Evolutionary conservation across 495 filamentous ascomycete species (phyloP), one percentile per base, ranked within the genome.

Genomic region (Aspergillus biplanus): DNA sequence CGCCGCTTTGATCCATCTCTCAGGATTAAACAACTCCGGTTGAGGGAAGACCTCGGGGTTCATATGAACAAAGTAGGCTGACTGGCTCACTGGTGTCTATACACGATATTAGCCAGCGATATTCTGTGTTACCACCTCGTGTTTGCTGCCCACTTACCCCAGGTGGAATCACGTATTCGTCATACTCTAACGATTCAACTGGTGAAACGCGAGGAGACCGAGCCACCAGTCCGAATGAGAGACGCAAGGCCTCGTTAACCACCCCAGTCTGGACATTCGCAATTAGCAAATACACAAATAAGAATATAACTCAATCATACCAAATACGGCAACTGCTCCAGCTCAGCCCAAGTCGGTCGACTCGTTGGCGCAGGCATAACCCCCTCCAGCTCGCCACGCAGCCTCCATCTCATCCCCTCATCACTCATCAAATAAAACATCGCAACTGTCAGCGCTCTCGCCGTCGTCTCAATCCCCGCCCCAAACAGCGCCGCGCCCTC

Each of bases 301-400:
- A 16, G 53, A 21, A 11, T 44, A n/a, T 39, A n/a, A n/a, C 21
- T 1, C 21, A 52, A 35, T 12, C 0, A 35, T 55, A 77, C 74
- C 53, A 86, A 63, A 64, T 83, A 84, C 3, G 82, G 79, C 0
- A 85, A 68, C 4, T 68, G 50, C 50, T 85, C 80, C 13, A 86
- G 68, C 52, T 77, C 62, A 3, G 61, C 13, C 60, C 62, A 67
- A 11, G 52, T 42, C 4, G 37, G 37, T 3, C 44, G 32, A 9
- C 56, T 56, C 12, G 48, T 50, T 6, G 50, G 63, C n/a, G 64
- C 66, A 2, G 73, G 73, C 33, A 78, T 61, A 5, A 69, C 65
- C 11, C 33, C 52, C 50, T 68, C 57, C 35, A 78, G n/a, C 54
- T 78, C 75, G 0, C 60, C 59, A 0, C 62, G 66, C 8, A 78